These are phyloP conservation scores for Thozetella sp. DNA, from an alignment of 495 filamentous ascomycete genomes.

Conservation along the genomic window DNA sequence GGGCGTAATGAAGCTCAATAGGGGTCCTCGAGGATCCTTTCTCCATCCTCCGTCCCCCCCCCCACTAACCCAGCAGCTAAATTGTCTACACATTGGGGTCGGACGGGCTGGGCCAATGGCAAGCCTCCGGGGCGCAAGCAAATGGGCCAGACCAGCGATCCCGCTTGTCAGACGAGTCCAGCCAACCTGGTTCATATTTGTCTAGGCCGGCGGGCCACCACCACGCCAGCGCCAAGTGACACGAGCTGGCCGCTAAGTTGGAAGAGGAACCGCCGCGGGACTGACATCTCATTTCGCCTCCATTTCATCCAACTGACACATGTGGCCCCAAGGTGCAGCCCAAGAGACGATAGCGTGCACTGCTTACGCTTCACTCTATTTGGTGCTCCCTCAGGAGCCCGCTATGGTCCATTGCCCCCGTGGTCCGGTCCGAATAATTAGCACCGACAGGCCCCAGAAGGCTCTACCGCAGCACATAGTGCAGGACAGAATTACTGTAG, in stretches of 20 bases:
- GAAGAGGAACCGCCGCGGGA: no score
- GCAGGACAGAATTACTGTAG: no score
- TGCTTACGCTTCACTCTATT: no score
- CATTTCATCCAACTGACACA: not conserved
- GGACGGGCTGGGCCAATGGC: not conserved
- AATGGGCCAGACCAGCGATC: not conserved
- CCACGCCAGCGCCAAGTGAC: not conserved
- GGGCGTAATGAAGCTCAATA: not conserved
- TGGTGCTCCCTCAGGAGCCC: no score
- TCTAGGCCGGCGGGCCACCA: not conserved
- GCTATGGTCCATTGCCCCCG: no score
- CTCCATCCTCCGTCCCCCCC: not conserved
- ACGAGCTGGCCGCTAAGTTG: no score
- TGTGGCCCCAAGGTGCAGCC: not conserved
- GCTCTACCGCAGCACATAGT: no score
- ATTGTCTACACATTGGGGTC: not conserved
- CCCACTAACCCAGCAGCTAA: not conserved
- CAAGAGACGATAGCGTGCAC: no score
- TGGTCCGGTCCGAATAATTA: no score
- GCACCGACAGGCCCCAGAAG: no score
- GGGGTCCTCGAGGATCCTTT: not conserved
- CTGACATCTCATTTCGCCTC: not conserved
- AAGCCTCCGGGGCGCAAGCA: not conserved
- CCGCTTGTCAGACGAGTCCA: not conserved
- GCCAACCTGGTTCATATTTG: not conserved